These are phyloP conservation scores for Orbilia brochopaga DNA, from an alignment of 2,329 filamentous ascomycete genomes.

Conservation along the genomic window DNA sequence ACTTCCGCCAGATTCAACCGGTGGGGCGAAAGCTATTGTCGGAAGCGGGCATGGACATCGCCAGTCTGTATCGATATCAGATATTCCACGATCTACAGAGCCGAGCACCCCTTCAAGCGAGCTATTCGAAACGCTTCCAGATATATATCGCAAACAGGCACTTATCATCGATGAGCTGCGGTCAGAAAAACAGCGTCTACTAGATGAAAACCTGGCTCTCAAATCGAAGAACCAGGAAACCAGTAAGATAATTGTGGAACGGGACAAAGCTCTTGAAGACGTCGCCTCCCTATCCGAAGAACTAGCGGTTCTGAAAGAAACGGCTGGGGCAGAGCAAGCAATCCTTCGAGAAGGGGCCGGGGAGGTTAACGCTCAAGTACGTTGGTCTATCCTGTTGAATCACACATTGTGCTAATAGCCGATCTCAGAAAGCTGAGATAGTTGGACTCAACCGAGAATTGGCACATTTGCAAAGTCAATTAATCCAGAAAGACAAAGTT, in stretches of 20 bases:
- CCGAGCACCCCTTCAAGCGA: constrained; percentile 1
- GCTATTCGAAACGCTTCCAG: constrained; percentile 29
- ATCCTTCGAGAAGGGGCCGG: constrained; percentile 30
- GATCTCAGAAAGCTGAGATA: constrained; percentile 32
- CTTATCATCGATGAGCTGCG: constrained; percentile 33
- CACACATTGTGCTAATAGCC: not conserved
- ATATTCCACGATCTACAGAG: constrained; percentile 4
- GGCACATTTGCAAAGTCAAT: constrained; percentile 30
- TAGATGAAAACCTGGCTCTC: constrained; percentile 26
- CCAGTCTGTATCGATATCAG: constrained; percentile 5
- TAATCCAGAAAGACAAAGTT: constrained; percentile 32
- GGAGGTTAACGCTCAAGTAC: constrained; percentile 35
- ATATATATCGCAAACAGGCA: constrained; percentile 50
- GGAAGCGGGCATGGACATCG: constrained; percentile 3
- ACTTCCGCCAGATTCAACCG: not conserved
- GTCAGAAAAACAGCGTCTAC: constrained; percentile 26
- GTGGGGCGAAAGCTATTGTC: not conserved
- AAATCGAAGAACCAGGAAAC: constrained; percentile 12
- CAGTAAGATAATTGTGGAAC: constrained; percentile 36
- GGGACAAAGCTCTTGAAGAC: constrained; percentile 41
- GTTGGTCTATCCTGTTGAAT: not conserved
- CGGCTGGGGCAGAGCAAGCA: constrained; percentile 24
- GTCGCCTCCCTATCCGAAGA: constrained; percentile 34
- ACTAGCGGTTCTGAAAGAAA: constrained; percentile 26
- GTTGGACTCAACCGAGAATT: constrained; percentile 32